A percentile compares a stretch with the other conserved stretches of the same genome.
Evolutionary conservation across 352 stramenopile genomes (phyloP).

Genomic region (Aphanomyces cochlioides): DNA sequence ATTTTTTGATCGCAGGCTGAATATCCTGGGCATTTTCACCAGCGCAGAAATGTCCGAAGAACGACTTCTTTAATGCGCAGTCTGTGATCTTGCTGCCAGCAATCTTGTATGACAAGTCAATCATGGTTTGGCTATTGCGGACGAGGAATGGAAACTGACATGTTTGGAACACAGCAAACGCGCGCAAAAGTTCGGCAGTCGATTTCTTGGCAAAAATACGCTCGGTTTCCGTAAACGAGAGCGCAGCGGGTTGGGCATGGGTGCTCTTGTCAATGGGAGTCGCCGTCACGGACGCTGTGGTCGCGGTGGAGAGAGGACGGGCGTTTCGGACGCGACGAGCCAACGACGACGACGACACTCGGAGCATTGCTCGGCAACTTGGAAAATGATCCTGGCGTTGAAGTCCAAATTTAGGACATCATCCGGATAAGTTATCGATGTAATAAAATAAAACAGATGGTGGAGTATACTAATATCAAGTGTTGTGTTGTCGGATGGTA

Average conservation of each 20-base stretch:
- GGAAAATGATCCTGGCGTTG: constrained; percentile 20
- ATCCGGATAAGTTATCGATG: constrained; percentile 6
- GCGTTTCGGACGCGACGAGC: not conserved
- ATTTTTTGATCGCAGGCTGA: constrained; percentile 66
- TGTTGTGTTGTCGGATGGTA: not conserved
- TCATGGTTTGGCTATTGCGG: constrained; percentile 78
- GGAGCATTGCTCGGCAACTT: constrained; percentile 17
- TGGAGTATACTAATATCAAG: not conserved
- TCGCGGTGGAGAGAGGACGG: constrained; percentile 3
- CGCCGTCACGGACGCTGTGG: not conserved
- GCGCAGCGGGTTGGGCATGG: not conserved
- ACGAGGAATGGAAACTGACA: constrained; percentile 87
- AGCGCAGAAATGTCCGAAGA: constrained; percentile 97
- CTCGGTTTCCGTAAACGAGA: constrained; percentile 77
- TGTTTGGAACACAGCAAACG: constrained; percentile 81
- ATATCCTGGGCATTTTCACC: constrained; percentile 88
- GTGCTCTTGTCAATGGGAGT: constrained; percentile 7
- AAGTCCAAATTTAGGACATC: constrained; percentile 3
- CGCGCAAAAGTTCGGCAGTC: constrained; percentile 80
- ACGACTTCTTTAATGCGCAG: constrained; percentile 86
- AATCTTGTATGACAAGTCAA: constrained; percentile 73
- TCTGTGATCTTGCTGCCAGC: constrained; percentile 87
- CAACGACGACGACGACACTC: not conserved
- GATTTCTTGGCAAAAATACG: constrained; percentile 79
- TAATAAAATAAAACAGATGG: constrained; percentile 1